Conservation (phyloP, 1,284 basidiomycete species). For the Ustilago esculenta region DNA sequence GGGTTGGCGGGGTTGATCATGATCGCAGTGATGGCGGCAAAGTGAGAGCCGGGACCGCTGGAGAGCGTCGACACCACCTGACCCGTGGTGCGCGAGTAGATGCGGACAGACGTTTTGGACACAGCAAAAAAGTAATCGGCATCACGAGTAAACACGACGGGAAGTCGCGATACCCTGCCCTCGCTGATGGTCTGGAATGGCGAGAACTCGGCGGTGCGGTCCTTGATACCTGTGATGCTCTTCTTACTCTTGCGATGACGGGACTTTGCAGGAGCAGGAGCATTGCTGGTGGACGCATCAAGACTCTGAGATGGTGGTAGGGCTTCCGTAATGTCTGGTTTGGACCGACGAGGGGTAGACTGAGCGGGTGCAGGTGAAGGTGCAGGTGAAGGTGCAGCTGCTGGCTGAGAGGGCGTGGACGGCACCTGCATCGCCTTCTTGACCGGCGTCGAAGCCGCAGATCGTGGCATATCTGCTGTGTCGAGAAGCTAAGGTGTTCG, state of each 20-base stretch:
- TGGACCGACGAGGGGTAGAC: slow-evolving; percentile 5
- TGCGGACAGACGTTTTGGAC: slow-evolving; percentile 53
- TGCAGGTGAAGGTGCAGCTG: background rate
- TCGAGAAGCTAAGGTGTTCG: no score
- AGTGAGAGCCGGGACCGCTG: slow-evolving; percentile 41
- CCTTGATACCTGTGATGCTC: slow-evolving; percentile 11
- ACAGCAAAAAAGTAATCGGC: slow-evolving; percentile 61
- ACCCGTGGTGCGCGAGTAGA: slow-evolving; percentile 59
- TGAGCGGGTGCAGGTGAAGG: slow-evolving; percentile 1
- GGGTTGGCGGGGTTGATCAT: slow-evolving; percentile 84
- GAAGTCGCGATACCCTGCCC: slow-evolving; percentile 37
- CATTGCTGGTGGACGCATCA: slow-evolving; percentile 21
- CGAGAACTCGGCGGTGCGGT: slow-evolving; percentile 26
- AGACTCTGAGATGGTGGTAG: background rate
- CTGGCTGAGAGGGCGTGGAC: slow-evolving; percentile 9
- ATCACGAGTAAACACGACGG: slow-evolving; percentile 48
- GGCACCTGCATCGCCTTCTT: slow-evolving; percentile 19
- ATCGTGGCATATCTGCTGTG: slow-evolving; percentile 16
- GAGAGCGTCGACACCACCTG: slow-evolving; percentile 63
- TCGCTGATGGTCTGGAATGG: slow-evolving; percentile 43
- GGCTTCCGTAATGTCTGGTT: slow-evolving; percentile 5
- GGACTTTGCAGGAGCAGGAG: slow-evolving; percentile 1
- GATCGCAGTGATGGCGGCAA: slow-evolving; percentile 73
- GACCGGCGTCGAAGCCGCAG: slow-evolving; percentile 19
- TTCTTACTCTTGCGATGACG: slow-evolving; percentile 31